Base-by-base conservation (phyloP, 179 eudicot genomes). In the Beta corolliflora region DNA sequence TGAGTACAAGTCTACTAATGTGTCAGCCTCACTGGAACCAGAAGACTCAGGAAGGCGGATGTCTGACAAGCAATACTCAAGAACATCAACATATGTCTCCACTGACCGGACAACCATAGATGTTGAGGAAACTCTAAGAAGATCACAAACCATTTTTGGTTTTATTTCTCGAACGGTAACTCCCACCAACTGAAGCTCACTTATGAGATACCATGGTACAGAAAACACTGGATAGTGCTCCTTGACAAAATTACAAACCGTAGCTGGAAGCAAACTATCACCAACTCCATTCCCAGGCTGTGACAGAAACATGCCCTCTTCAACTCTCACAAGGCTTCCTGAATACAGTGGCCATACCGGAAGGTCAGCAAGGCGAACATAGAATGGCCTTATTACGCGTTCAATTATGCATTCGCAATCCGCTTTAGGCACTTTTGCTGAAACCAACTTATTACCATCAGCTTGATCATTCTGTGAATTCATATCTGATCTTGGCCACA, bases 211-310 rank as follows among this genome's bases (percentile, higher is more conserved):
- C 99, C 99, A 97, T 45, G 99, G 99, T 25, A 97, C 97, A 69
- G 97, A 93, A 89, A 97, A 97, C 69, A 97, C 99, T 59, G 98
- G 99, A 89, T 94, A 94, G 86, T 93, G 99, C 84, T 97, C 98
- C 84, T 94, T 97, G 77, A 97, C 98, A 86, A 97, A 97, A 69
- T 90, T 90, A 88, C 99, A 97, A 76, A 97, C 99, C 15, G 98
- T 93, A 55, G 93, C 91, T 44, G 99, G 99, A 77, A 92, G 90
- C 88, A 97, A 89, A 82, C 71, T 90, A 79, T 83, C 91, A 81
- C 90, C 98, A 73, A 92, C 91, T 72, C 89, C 93, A 83, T 78
- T 89, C 63, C 95, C 91, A 60, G 99, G 98, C 78, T 94, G 98
- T 10, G 98, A 89, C 74, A 97, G 93, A 87, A 97, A 97, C 99